A percentile compares a stretch with the other conserved stretches of the same genome.
Conservation (phyloP, 306 rosid genomes). For the Erythrophleum fordii region DNA sequence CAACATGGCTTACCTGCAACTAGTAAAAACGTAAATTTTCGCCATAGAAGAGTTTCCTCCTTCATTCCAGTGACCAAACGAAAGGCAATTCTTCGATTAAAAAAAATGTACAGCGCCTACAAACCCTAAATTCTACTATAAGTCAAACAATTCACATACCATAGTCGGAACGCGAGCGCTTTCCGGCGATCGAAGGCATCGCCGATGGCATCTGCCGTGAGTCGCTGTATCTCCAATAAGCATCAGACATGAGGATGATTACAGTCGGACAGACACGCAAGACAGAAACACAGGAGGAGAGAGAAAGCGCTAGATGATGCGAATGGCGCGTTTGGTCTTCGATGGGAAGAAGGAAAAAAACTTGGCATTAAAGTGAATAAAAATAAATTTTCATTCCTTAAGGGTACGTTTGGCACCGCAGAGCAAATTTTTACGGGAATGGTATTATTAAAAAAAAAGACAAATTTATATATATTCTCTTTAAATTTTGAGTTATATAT, state of each 20-base stretch:
- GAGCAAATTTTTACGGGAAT: too few relatives aligned
- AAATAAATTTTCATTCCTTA: too few relatives aligned
- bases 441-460: too few relatives aligned
- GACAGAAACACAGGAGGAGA: not conserved
- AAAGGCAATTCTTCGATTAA: not conserved
- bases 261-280: not conserved
- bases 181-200: constrained; percentile 61
- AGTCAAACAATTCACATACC: constrained; percentile 47
- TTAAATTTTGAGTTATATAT: too few relatives aligned
- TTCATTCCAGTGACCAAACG: not conserved
- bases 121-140: constrained; percentile 42
- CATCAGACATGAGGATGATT: constrained; percentile 66
- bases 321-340: not conserved
- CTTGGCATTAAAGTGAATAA: not conserved
- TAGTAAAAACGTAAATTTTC: not conserved
- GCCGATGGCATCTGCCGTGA: constrained; percentile 64
- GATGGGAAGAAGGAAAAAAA: not conserved
- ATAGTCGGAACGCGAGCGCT: constrained; percentile 85
- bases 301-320: not conserved
- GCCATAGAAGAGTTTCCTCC: not conserved
- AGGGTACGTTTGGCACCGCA: too few relatives aligned
- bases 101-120: not conserved
- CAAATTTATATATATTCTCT: too few relatives aligned
- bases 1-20: not conserved
- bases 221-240: constrained; percentile 91